A percentile compares a stretch with the other conserved stretches of the same genome.
Conservation (phyloP, 345 rosid genomes). For the Citrus reticulata region DNA sequence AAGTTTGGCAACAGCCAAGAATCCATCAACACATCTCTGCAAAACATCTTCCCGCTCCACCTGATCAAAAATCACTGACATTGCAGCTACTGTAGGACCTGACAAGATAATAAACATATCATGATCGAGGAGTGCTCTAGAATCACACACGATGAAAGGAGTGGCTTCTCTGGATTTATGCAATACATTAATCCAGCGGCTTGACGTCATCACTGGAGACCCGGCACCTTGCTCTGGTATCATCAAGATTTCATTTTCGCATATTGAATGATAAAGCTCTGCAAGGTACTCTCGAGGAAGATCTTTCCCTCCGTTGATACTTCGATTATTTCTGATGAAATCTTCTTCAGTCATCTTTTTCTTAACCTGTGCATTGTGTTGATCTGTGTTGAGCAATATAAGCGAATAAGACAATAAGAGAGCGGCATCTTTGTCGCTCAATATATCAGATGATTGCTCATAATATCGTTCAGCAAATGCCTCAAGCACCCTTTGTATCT, state of each 20-base stretch:
- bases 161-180: slow-evolving; percentile 54
- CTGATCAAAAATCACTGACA: slow-evolving; percentile 72
- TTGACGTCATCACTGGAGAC: slow-evolving; percentile 51
- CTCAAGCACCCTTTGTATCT: slow-evolving; percentile 77
- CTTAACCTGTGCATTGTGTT: slow-evolving; percentile 68
- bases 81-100: slow-evolving; percentile 67
- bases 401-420: slow-evolving; percentile 71
- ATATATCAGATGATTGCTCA: slow-evolving; percentile 65
- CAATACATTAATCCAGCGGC: slow-evolving; percentile 65
- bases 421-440: slow-evolving; percentile 61
- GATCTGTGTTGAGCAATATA: slow-evolving; percentile 75
- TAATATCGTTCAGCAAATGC: slow-evolving; percentile 81
- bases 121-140: slow-evolving; percentile 45
- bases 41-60: slow-evolving; percentile 63
- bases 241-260: slow-evolving; percentile 70
- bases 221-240: slow-evolving; percentile 60
- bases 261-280: slow-evolving; percentile 63
- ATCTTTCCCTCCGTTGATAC: slow-evolving; percentile 67
- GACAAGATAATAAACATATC: slow-evolving; percentile 64
- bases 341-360: slow-evolving; percentile 82
- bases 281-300: slow-evolving; percentile 65
- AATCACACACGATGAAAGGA: slow-evolving; percentile 55
- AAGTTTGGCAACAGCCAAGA: slow-evolving; percentile 65
- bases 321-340: slow-evolving; percentile 66
- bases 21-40: slow-evolving; percentile 61